These are phyloP conservation scores for Trametes pubescens DNA, from an alignment of 1,284 basidiomycete species.

Conservation along the genomic window DNA sequence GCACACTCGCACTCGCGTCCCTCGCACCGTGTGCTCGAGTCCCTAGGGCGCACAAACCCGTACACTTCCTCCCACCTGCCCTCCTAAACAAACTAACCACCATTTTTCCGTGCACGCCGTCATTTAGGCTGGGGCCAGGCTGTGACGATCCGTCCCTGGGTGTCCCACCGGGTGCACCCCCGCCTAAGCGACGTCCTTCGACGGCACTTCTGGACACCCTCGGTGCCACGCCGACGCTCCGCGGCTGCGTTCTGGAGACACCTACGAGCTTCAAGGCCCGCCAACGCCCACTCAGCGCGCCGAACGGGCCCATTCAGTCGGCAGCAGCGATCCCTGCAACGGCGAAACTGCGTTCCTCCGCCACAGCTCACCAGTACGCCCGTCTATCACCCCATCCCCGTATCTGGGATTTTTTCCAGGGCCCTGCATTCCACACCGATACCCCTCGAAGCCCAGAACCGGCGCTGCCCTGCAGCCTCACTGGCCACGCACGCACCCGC, in stretches of 20 bases:
- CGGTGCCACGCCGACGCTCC: conserved; percentile 8
- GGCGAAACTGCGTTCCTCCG: conserved; percentile 14
- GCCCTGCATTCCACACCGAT: conserved; percentile 1
- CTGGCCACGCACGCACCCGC: background rate
- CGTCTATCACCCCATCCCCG: conserved; percentile 5
- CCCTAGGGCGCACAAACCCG: background rate
- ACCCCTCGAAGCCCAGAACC: background rate
- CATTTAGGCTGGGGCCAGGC: background rate
- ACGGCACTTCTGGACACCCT: background rate
- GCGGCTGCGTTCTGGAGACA: conserved; percentile 9
- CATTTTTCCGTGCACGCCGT: conserved; percentile 1
- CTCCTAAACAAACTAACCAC: background rate
- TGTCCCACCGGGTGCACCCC: conserved; percentile 5
- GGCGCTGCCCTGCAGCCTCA: too few species aligned
- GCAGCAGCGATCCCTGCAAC: conserved; percentile 4
- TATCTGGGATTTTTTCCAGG: background rate
- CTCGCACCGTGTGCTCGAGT: too few species aligned
- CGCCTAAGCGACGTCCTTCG: conserved; percentile 9
- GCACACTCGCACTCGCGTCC: too few species aligned
- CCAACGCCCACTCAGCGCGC: background rate
- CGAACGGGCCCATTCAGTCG: conserved; percentile 8
- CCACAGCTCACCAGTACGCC: conserved; percentile 1
- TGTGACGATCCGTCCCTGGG: background rate
- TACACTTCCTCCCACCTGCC: background rate
- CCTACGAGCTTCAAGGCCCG: conserved; percentile 6